Base-by-base conservation (phyloP, 2,329 filamentous ascomycete species). In the Helminthosporium solani region DNA sequence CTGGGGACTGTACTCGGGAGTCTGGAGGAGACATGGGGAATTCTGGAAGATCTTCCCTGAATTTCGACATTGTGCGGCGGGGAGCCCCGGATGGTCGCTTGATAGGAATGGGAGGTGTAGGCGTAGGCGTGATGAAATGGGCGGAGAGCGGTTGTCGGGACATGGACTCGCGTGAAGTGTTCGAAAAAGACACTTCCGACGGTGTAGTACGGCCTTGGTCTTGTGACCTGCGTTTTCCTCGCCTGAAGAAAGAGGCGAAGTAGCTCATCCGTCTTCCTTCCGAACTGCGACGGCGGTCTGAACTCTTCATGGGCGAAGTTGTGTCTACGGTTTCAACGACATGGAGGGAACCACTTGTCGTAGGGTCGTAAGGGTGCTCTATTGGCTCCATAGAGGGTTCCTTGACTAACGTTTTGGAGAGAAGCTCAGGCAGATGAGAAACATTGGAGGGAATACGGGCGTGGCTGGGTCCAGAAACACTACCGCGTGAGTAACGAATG, bases 41-140 rank as follows among this genome's bases (percentile, higher is more conserved):
- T 63, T 96, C 92, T 3, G 90, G 91, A 11, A 96, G 78, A 62
- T 96, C 90, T 73, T 97, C 92, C 39, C 88, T 82, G 73, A 97
- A 97, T 45, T 89, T 91, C 30, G 91, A 96, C 70, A 88, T 85
- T 3, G 90, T 94, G 45, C 91, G 83, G 60, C 87, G 86, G 5
- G 90, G 86, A 5, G 85, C 75, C 31, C 75, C 77, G 16, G 79
- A 78, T 36, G 74, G 73, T 44, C 75, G 70, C 46, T 77, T 75
- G 27, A 74, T 68, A 40, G 60, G 56, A n/a, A 66, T 58, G 3
- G 64, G 61, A n/a, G 68, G 40, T 61, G 67, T 42, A 56, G 33
- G 62, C 5, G 67, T 47, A 66, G 71, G 60, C 42, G 66, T 70
- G 15, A 76, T 57, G 19, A 78, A 67, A 45, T 79, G 77, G 38